A percentile compares a stretch with the other conserved stretches of the same genome.
Evolutionary conservation across 805 yeast species (phyloP).

Genomic region (Starmerella ratchasimensis): DNA sequence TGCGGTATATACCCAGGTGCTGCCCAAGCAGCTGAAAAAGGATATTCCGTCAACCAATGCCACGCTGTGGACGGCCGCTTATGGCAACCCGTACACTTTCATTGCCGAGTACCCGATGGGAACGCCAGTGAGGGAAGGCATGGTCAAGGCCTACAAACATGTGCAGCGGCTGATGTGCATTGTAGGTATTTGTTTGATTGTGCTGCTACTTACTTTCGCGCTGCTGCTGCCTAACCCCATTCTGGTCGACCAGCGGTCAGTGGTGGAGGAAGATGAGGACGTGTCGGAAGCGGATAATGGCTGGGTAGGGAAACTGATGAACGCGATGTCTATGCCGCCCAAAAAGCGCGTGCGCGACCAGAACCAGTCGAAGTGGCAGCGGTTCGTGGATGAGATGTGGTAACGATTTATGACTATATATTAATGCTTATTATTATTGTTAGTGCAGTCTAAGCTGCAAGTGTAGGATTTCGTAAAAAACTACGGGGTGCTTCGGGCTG

Average conservation of each 20-base stretch:
- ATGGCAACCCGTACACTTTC: slow-evolving; percentile 41
- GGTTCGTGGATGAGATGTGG: slow-evolving; percentile 10
- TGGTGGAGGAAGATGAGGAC: slow-evolving; percentile 17
- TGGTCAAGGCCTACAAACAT: slow-evolving; percentile 44
- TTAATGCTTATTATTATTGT: no score
- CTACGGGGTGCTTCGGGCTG: no score
- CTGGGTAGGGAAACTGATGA: not conserved
- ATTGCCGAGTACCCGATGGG: slow-evolving; percentile 43
- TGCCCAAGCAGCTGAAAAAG: slow-evolving; percentile 34
- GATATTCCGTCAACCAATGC: slow-evolving; percentile 27
- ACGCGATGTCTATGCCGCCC: slow-evolving; percentile 10
- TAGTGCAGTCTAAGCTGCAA: no score
- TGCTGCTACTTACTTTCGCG: slow-evolving; percentile 37
- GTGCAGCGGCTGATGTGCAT: slow-evolving; percentile 46
- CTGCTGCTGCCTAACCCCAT: slow-evolving; percentile 42
- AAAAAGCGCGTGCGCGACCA: slow-evolving; percentile 4
- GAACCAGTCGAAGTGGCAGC: slow-evolving; percentile 4
- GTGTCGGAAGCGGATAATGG: not conserved
- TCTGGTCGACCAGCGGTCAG: slow-evolving; percentile 24
- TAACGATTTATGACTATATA: no score
- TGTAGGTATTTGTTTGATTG: slow-evolving; percentile 40
- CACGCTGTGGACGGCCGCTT: slow-evolving; percentile 35
- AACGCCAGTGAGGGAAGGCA: slow-evolving; percentile 43
- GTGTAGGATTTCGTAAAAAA: no score
- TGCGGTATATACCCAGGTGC: slow-evolving; percentile 53